Base-by-base conservation (phyloP, 257 asterid species). In the Rauvolfia tetraphylla region DNA sequence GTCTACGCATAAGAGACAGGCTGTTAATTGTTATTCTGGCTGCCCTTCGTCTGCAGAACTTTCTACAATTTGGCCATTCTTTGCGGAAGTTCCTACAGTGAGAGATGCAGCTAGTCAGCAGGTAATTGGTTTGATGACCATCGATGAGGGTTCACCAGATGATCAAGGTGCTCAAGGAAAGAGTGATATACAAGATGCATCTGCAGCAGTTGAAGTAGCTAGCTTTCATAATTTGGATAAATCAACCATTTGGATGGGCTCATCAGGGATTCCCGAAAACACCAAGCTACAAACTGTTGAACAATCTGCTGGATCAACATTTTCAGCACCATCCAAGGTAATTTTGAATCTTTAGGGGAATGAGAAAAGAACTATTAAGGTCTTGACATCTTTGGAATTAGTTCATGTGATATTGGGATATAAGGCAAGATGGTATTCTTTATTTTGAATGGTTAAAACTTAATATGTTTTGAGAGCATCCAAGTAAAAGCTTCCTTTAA, bases 41-140 rank as follows among this genome's bases (percentile, higher is more conserved):
- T 92, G 98, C 75, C 98, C 98, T 78, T 88, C 98, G 8, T 89
- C 92, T 23, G 84, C 89, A n/a, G 98, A 92, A 66, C 92, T 92
- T 78, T 88, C 96, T 13, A 75, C 83, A 42, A 90, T 87, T 22
- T 92, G 98, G 98, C 81, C 93, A 38, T 88, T 91, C 83, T 83
- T 88, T 62, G 75, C 82, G 7, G 91, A 89, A 56, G 56, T 78
- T 68, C 89, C 91, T 78, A 79, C 87, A 7, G 86, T 73, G 44
- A 87, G 78, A 74, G 86, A 82, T 80, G 82, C 91, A 10, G 72
- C 86, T 49, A 81, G 84, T 49, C 91, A 94, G 83, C 85, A 82
- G 81, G 90, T 87, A 79, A 86, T 85, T 79, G 81, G 90, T 76
- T 84, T 88, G 14, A 85, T 87, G 92, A 85, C 84, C 81, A 83